Evolutionary conservation across 176 grass and related monocot genomes (phyloP).

Genomic region (Aegilops tauschii): DNA sequence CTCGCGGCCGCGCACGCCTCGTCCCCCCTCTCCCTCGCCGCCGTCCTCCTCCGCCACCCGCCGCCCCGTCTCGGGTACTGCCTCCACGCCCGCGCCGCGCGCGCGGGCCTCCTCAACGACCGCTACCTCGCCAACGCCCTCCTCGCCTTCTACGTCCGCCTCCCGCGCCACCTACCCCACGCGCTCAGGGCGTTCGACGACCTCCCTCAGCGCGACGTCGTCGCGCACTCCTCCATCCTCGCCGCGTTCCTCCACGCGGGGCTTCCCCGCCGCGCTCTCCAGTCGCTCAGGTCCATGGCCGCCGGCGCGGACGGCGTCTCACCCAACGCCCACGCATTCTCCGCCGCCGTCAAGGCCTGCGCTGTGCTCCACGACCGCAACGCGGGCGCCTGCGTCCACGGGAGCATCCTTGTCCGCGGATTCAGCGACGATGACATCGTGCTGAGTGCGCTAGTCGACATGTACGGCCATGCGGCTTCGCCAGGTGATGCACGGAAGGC

Average conservation of each 20-base stretch:
- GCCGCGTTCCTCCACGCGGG: constrained; percentile 55
- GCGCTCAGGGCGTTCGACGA: constrained; percentile 69
- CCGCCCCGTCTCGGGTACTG: constrained; percentile 20
- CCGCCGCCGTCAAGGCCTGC: constrained; percentile 75
- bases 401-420: constrained; percentile 50
- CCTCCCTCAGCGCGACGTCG: constrained; percentile 62
- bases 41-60: constrained; percentile 37
- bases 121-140: constrained; percentile 48
- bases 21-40: constrained; percentile 36
- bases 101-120: constrained; percentile 31
- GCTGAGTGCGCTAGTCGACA: constrained; percentile 59
- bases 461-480: constrained; percentile 52
- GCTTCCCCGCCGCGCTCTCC: constrained; percentile 45
- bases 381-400: constrained; percentile 65
- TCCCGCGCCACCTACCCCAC: constrained; percentile 46
- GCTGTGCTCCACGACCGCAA: constrained; percentile 47
- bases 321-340: constrained; percentile 72
- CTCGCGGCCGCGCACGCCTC: constrained; percentile 24
- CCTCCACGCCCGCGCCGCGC: constrained; percentile 30
- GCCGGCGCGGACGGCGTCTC: constrained; percentile 42
- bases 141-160: constrained; percentile 69
- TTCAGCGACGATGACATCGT: constrained; percentile 51
- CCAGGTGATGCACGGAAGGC: constrained; percentile 41
- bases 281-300: constrained; percentile 52
- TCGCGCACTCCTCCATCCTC: constrained; percentile 82